Conservation (phyloP, 805 yeast species). For the Wickerhamiella siamensis region DNA sequence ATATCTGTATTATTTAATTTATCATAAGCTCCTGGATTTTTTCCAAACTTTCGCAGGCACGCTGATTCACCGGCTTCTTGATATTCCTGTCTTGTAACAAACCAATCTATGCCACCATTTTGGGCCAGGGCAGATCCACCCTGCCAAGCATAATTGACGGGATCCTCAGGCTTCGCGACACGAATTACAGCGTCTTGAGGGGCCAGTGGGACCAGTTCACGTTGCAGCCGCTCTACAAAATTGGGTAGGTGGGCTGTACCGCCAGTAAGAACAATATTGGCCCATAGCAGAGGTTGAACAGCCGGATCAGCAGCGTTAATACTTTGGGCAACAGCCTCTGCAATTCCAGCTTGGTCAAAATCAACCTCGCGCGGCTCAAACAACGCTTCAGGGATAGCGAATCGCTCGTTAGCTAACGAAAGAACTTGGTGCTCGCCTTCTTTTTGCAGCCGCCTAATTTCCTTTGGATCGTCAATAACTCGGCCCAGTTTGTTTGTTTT, state of each 20-base stretch:
- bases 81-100: constrained; percentile 66
- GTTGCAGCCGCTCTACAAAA: constrained; percentile 40
- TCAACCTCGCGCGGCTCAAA: constrained; percentile 78
- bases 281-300: constrained; percentile 51
- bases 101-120: constrained; percentile 32
- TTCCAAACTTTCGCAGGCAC: constrained; percentile 38
- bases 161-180: constrained; percentile 23
- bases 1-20: not conserved
- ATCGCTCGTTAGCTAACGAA: constrained; percentile 66
- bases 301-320: constrained; percentile 60
- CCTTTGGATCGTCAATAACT: constrained; percentile 28
- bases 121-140: constrained; percentile 35
- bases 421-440: constrained; percentile 45
- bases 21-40: not conserved
- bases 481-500: constrained; percentile 69
- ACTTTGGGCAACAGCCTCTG: constrained; percentile 53
- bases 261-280: constrained; percentile 70
- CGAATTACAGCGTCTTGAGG: constrained; percentile 24
- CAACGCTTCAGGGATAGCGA: constrained; percentile 71
- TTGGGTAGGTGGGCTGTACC: constrained; percentile 67
- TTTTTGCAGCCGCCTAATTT: constrained; percentile 11
- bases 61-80: constrained; percentile 65
- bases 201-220: constrained; percentile 23
- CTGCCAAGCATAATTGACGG: constrained; percentile 41
- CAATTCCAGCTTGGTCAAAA: constrained; percentile 63